A percentile compares a stretch with the other conserved stretches of the same genome.
Evolutionary conservation across 352 stramenopile species (phyloP).

Genomic region (Phytophthora sojae): DNA sequence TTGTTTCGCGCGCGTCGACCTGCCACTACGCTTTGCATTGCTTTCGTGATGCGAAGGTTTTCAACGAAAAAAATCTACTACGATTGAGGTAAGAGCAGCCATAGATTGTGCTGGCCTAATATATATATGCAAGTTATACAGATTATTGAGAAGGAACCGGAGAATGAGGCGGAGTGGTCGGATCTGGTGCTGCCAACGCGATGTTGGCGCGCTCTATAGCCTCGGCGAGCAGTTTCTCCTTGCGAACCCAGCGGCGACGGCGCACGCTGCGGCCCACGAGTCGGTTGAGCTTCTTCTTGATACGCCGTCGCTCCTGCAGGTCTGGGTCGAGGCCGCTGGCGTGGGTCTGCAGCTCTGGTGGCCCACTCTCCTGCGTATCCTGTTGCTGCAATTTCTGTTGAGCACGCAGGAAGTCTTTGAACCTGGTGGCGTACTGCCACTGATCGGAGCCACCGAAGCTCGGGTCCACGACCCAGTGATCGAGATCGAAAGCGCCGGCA

Average conservation of each 20-base stretch:
- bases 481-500: slow-evolving; percentile 61
- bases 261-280: slow-evolving; percentile 82
- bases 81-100: slow-evolving; percentile 21
- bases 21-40: slow-evolving; percentile 79
- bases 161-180: slow-evolving; percentile 5
- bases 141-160: slow-evolving; percentile 20
- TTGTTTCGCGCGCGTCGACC: slow-evolving; percentile 82
- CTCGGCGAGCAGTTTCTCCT: slow-evolving; percentile 72
- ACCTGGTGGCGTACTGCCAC: slow-evolving; percentile 88
- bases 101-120: slow-evolving; percentile 28
- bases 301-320: slow-evolving; percentile 62
- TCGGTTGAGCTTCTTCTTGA: slow-evolving; percentile 88
- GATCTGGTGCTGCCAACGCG: slow-evolving; percentile 31
- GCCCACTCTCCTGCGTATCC: slow-evolving; percentile 21
- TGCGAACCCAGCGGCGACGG: slow-evolving; percentile 81
- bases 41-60: slow-evolving; percentile 40
- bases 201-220: slow-evolving; percentile 42
- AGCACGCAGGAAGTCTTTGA: slow-evolving; percentile 83
- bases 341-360: slow-evolving; percentile 25
- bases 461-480: slow-evolving; percentile 85
- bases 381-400: slow-evolving; percentile 59
- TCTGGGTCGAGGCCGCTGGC: slow-evolving; percentile 35
- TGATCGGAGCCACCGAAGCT: slow-evolving; percentile 74
- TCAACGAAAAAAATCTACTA: slow-evolving; percentile 16
- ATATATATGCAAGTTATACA: slow-evolving; percentile 36